A percentile compares a stretch with the other conserved stretches of the same genome.
These are phyloP conservation scores for Gigaspora rosea DNA, from an alignment of 192 early-diverging fungal genomes.

Conservation along the genomic window DNA sequence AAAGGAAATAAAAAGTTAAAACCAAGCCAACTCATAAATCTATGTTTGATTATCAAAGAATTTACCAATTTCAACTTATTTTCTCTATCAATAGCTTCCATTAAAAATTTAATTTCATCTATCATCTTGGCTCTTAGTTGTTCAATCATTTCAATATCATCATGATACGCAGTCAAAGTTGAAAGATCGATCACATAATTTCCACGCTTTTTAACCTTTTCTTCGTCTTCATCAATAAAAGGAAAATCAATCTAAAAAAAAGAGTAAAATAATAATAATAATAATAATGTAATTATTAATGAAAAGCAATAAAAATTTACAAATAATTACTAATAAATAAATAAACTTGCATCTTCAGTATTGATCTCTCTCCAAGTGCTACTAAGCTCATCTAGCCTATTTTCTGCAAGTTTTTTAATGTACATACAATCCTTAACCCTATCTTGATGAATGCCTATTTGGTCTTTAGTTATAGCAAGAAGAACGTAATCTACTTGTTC, in stretches of 20 bases:
- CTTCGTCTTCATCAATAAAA: background rate
- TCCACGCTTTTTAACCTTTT: background rate
- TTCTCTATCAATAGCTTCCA: background rate
- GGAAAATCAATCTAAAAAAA: background rate
- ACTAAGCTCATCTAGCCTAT: constrained; percentile 32
- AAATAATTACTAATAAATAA: background rate
- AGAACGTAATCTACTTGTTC: constrained; percentile 56
- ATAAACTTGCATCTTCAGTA: constrained; percentile 14
- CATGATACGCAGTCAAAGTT: background rate
- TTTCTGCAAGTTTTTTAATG: constrained; percentile 36
- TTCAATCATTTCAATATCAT: background rate
- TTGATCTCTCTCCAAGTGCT: constrained; percentile 42
- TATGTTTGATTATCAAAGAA: background rate
- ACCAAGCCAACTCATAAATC: too few relatives aligned
- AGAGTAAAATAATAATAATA: background rate
- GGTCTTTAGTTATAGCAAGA: constrained; percentile 47
- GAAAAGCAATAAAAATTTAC: background rate
- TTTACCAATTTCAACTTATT: constrained; percentile 7
- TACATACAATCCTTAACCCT: constrained; percentile 32
- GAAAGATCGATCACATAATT: background rate
- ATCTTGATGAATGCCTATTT: constrained; percentile 26
- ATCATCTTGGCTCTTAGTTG: background rate
- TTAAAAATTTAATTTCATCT: constrained; percentile 2
- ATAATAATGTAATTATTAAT: background rate
- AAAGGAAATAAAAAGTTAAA: background rate